Base-by-base conservation (phyloP, 306 rosid species). In the Gynostemma pentaphyllum region DNA sequence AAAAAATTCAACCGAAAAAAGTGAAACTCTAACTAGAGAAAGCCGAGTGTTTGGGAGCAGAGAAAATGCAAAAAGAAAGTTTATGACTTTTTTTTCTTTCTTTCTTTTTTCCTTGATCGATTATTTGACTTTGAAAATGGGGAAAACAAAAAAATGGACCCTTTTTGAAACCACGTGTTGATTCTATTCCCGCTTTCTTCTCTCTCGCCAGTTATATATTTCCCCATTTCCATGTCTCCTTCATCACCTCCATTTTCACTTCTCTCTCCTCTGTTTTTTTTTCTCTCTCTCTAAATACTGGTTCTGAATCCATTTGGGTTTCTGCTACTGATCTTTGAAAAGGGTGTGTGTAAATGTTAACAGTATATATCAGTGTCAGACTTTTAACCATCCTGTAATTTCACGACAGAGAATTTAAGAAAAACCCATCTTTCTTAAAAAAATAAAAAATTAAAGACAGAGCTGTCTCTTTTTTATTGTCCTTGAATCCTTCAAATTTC, bases 311-410 rank as follows among this genome's bases (percentile, higher is more conserved):
- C 65, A 60, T 37, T 60, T 60, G 46, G 28, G 65, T 37, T 13
- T 60, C 29, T 57, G 64, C 15, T 14, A 36, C 21, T n/a, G n/a
- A n/a, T 62, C 67, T n/a, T 61, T 40, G 67, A 19, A n/a, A n/a
- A 62, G 49, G 4, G 48, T 42, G 67, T 26, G 40, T n/a, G n/a
- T n/a, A n/a, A n/a, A n/a, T n/a, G n/a, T 62, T 32, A 14, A 9
- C 22, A 14, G 9, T 16, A 16, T 30, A 62, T 24, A 18, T 62
- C n/a, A 11, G 8, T 62, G 50, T 62, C 67, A 39, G 36, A 14
- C 37, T 24, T 42, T 41, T 10, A 21, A 10, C 50, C 50, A 21
- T 23, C 50, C 67, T 29, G 2, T 29, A 45, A 62, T 29, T 61
- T 61, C 16, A 24, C 8, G 34, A 30, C 41, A 29, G 36, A 1